These are phyloP conservation scores for Penicillium sp. DNA, from an alignment of 2,329 filamentous ascomycete species.

Conservation along the genomic window DNA sequence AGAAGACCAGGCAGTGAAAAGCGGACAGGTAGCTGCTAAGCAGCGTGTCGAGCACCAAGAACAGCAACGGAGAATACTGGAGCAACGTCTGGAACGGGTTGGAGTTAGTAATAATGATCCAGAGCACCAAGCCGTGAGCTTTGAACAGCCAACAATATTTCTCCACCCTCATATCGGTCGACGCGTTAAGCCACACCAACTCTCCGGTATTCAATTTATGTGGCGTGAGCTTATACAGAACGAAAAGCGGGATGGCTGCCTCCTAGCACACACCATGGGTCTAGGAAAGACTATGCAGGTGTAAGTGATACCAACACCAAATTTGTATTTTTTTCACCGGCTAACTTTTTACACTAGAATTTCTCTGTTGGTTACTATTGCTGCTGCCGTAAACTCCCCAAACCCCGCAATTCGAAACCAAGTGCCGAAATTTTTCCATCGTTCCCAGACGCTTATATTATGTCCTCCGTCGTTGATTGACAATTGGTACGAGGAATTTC, in stretches of 20 bases:
- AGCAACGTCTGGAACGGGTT: constrained; percentile 27
- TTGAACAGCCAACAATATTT: constrained; percentile 43
- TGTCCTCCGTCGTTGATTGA: constrained; percentile 71
- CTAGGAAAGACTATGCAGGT: constrained; percentile 91
- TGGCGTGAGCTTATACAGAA: constrained; percentile 76
- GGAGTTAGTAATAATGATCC: constrained; percentile 34
- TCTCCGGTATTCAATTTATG: constrained; percentile 78
- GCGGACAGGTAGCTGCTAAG: constrained; percentile 54
- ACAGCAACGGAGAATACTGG: constrained; percentile 40
- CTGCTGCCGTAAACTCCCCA: constrained; percentile 59
- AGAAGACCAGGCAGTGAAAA: constrained; percentile 48
- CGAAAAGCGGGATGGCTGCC: constrained; percentile 64
- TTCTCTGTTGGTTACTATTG: constrained; percentile 71
- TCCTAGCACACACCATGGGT: constrained; percentile 87
- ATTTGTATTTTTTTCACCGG: constrained; percentile 5
- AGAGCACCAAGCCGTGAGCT: constrained; percentile 46
- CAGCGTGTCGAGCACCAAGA: constrained; percentile 54
- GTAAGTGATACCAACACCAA: constrained; percentile 31
- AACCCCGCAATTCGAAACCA: constrained; percentile 59
- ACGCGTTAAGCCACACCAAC: constrained; percentile 73
- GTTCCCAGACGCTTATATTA: constrained; percentile 65
- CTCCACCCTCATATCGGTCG: constrained; percentile 61
- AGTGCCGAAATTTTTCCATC: constrained; percentile 62
- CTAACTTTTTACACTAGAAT: constrained; percentile 46
- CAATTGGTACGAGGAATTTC: constrained; percentile 79